Conservation (phyloP, 2,329 filamentous ascomycete species). For the Fusarium beomiforme region DNA sequence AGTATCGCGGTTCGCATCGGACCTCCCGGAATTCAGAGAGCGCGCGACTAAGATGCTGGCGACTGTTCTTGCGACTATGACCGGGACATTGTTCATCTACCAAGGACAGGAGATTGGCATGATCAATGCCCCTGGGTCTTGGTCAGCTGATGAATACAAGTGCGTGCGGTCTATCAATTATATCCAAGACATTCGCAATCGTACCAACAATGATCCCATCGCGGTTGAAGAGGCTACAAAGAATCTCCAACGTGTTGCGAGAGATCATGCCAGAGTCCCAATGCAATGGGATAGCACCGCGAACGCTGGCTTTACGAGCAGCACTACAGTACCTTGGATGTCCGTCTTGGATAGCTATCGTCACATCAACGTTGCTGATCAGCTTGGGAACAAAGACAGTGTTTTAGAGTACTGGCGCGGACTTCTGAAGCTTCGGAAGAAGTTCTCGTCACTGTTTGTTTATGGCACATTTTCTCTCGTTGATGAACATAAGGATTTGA, state of each 20-base stretch:
- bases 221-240: constrained; percentile 49
- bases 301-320: constrained; percentile 45
- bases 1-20: constrained; percentile 63
- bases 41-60: constrained; percentile 68
- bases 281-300: constrained; percentile 66
- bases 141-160: constrained; percentile 29
- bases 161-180: constrained; percentile 68
- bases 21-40: constrained; percentile 58
- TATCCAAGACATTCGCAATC: constrained; percentile 51
- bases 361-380: constrained; percentile 65
- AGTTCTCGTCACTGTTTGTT: constrained; percentile 45
- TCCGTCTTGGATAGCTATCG: constrained; percentile 43
- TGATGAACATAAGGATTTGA: background rate
- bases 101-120: constrained; percentile 56
- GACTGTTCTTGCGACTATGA: constrained; percentile 60
- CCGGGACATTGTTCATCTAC: constrained; percentile 72
- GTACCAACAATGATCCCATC: constrained; percentile 44
- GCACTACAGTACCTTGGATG: constrained; percentile 47
- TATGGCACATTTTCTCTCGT: constrained; percentile 35
- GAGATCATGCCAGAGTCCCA: constrained; percentile 72
- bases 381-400: constrained; percentile 54
- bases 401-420: constrained; percentile 47
- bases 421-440: constrained; percentile 42
- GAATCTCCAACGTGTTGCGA: constrained; percentile 48
- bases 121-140: constrained; percentile 62